Evolutionary conservation across 148 eudicot genomes (phyloP).

Genomic region (Drosera capensis): DNA sequence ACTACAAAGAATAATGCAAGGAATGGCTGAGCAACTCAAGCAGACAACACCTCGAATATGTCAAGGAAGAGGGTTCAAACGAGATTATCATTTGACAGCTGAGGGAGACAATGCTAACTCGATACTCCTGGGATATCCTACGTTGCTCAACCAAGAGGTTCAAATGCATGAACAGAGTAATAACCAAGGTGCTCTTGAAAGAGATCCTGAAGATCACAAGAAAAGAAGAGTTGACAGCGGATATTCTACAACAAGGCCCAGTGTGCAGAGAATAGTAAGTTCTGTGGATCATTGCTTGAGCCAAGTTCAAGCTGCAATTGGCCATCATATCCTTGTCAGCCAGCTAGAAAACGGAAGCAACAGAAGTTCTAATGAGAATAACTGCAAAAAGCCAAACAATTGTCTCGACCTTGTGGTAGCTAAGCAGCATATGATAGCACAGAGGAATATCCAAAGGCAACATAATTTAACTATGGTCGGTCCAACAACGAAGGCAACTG

Average conservation of each 20-base stretch:
- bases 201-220: slow-evolving; percentile 14
- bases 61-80: slow-evolving; percentile 24
- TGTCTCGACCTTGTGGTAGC: too few species aligned
- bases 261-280: slow-evolving; percentile 1
- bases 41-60: slow-evolving; percentile 5
- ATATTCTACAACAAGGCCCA: slow-evolving; percentile 5
- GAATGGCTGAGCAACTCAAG: slow-evolving; percentile 9
- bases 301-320: slow-evolving; percentile 4
- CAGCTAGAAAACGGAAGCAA: too few species aligned
- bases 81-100: slow-evolving; percentile 10
- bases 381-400: too few species aligned
- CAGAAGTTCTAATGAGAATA: too few species aligned
- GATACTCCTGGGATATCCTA: slow-evolving; percentile 8
- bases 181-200: slow-evolving; percentile 6
- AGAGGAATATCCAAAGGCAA: slow-evolving; percentile 12
- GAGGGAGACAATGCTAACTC: slow-evolving; percentile 5
- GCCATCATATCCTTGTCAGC: not conserved
- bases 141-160: slow-evolving; percentile 10
- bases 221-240: slow-evolving; percentile 12
- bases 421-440: too few species aligned
- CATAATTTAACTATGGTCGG: slow-evolving; percentile 12
- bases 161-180: slow-evolving; percentile 1
- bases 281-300: slow-evolving; percentile 3
- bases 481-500: slow-evolving; percentile 3
- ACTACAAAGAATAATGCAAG: slow-evolving; percentile 6